Evolutionary conservation across 257 asterid species (phyloP).

Genomic region (Gentiana macrophylla): DNA sequence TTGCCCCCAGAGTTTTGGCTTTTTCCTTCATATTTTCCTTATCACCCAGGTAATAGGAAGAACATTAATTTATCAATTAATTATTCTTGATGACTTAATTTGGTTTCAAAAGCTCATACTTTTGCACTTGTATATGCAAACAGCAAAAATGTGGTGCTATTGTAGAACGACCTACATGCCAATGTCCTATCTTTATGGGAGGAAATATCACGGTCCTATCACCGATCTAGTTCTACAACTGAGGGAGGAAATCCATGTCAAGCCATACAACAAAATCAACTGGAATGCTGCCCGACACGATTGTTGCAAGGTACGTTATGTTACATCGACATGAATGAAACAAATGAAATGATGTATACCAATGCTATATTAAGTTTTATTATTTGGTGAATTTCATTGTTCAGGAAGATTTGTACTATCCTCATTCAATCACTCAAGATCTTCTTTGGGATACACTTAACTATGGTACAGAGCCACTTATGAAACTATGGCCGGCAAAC

Average conservation of each 20-base stretch:
- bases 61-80: too few relatives aligned
- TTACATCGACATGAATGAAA: background rate
- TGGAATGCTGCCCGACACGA: conserved; percentile 76
- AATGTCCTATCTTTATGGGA: conserved; percentile 75
- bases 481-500: conserved; percentile 14
- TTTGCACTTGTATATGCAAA: too few relatives aligned
- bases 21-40: conserved; percentile 64
- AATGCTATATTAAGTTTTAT: too few relatives aligned
- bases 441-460: conserved; percentile 17
- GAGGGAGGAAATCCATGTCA: conserved; percentile 49
- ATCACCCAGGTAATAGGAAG: conserved; percentile 33
- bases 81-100: too few relatives aligned
- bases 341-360: background rate
- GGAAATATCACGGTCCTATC: conserved; percentile 51
- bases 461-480: conserved; percentile 8
- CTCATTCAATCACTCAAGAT: conserved; percentile 16
- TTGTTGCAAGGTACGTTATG: conserved; percentile 50
- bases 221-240: conserved; percentile 48
- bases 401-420: conserved; percentile 19
- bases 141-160: conserved; percentile 84
- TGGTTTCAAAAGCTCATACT: too few relatives aligned
- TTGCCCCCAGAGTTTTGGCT: conserved; percentile 85
- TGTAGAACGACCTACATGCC: conserved; percentile 84
- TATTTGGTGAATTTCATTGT: background rate
- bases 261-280: conserved; percentile 44